Conservation (phyloP, 2,329 filamentous ascomycete genomes). For the Botrytis deweyae region DNA sequence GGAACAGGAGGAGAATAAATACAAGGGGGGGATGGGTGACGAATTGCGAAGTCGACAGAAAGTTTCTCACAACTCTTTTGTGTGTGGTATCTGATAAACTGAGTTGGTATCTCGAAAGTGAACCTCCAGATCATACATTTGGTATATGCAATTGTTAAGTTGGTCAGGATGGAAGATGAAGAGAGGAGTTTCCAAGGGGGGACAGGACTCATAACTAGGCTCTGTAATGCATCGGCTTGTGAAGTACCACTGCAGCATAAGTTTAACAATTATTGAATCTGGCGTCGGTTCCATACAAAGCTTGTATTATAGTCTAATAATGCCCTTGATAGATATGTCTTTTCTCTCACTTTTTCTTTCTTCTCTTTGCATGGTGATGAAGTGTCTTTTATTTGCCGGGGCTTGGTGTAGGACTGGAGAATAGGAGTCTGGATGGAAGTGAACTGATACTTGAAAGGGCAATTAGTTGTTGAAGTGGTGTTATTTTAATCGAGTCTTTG, state of each 20-base stretch:
- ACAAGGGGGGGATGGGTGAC: conserved; percentile 28
- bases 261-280: conserved; percentile 21
- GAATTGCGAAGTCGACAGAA: conserved; percentile 26
- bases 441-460: not conserved
- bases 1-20: conserved; percentile 1
- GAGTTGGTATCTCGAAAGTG: conserved; percentile 25
- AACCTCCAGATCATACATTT: conserved; percentile 33
- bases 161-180: conserved; percentile 22
- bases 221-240: conserved; percentile 19
- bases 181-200: conserved; percentile 20
- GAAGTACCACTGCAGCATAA: not conserved
- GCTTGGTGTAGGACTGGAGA: not conserved
- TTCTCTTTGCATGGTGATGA: conserved; percentile 13
- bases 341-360: not conserved
- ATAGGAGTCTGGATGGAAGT: not conserved
- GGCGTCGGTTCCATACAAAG: conserved; percentile 20
- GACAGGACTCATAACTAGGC: conserved; percentile 17
- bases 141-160: conserved; percentile 23
- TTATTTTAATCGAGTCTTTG: not conserved
- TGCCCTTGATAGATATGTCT: conserved; percentile 21
- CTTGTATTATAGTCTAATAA: conserved; percentile 24
- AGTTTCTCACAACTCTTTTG: conserved; percentile 30
- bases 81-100: conserved; percentile 14
- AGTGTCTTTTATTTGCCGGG: not conserved
- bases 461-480: not conserved